Evolutionary conservation across 148 eudicot species (phyloP).

Genomic region (Chenopodium suecicum): DNA sequence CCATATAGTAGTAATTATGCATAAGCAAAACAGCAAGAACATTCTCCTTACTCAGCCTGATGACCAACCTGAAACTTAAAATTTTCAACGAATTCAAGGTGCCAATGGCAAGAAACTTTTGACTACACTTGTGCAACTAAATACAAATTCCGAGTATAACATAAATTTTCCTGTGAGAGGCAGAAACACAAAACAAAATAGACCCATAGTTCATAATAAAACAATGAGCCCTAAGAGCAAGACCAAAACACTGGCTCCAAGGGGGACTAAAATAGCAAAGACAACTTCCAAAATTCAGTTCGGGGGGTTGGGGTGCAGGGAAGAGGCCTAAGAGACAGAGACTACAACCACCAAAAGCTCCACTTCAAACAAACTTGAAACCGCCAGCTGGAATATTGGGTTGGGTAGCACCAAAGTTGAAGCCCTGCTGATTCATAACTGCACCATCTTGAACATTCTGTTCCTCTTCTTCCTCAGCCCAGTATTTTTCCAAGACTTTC

Average conservation of each 20-base stretch:
- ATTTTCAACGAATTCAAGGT: conserved; percentile 7
- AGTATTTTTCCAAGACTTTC: conserved; percentile 70
- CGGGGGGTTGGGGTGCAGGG: not conserved
- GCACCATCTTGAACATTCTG: conserved; percentile 40
- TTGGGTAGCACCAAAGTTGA: conserved; percentile 49
- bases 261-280: conserved; percentile 15
- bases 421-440: conserved; percentile 42
- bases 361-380: conserved; percentile 49
- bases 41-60: conserved; percentile 7
- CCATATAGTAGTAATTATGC: not conserved
- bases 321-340: not conserved
- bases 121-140: conserved; percentile 23
- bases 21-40: conserved; percentile 2
- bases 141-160: conserved; percentile 25
- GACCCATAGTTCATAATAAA: conserved; percentile 17
- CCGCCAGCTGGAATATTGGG: conserved; percentile 58
- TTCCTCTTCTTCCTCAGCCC: conserved; percentile 69
- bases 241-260: conserved; percentile 33
- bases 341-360: conserved; percentile 1
- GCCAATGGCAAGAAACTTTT: conserved; percentile 21
- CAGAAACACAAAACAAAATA: conserved; percentile 23
- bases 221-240: conserved; percentile 27
- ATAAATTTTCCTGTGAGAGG: conserved; percentile 32
- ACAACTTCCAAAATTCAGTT: conserved; percentile 25
- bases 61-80: conserved; percentile 12